Evolutionary conservation across 1,284 basidiomycete genomes (phyloP), one percentile per base, ranked within the genome.

Genomic region (Marasmius sp.): DNA sequence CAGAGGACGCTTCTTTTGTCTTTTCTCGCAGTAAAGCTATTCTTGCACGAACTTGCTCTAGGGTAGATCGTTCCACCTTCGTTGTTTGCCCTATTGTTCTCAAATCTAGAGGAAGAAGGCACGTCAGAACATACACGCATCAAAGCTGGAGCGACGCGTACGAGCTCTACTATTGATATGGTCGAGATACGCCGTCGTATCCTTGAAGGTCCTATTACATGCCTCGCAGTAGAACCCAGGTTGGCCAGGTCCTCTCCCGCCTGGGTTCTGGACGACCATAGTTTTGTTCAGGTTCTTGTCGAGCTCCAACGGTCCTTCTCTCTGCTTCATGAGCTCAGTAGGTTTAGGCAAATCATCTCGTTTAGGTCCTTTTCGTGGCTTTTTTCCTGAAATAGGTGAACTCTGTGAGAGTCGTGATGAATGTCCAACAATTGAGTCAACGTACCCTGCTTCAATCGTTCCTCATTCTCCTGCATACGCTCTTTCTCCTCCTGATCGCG

Each of bases 121-220:
- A 18, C 16, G 53, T 57, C 2, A 59, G 49, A 50, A 0, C 11
- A 18, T 14, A 22, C 14, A 20, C 49, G 27, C n/a, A 45, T 38
- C 37, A 34, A 59, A n/a, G 54, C 27, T 11, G 54, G 53, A 38
- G 62, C 22, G 57, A 12, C 36, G 87, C 94, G 72, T 74, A 97
- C 95, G 97, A 64, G 89, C 88, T 78, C 95, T 85, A 54, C 93
- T 90, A 75, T 99, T 99, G 61, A 99, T 87, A 74, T 99, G 97
- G 74, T 99, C 97, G 56, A 99, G 80, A 73, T 98, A 99, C 1
- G 88, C 92, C 33, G 91, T 84, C 63, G 89, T 96, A 72, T 99
- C 97, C 75, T 97, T 98, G 76, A 94, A 93, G 20, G 93, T 97
- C 67, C 94, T 82, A 68, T 87, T 91, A 73, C 95, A 98, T 9